Evolutionary conservation across 805 yeast species (phyloP).

Genomic region (Scheffersomyces spartinae): DNA sequence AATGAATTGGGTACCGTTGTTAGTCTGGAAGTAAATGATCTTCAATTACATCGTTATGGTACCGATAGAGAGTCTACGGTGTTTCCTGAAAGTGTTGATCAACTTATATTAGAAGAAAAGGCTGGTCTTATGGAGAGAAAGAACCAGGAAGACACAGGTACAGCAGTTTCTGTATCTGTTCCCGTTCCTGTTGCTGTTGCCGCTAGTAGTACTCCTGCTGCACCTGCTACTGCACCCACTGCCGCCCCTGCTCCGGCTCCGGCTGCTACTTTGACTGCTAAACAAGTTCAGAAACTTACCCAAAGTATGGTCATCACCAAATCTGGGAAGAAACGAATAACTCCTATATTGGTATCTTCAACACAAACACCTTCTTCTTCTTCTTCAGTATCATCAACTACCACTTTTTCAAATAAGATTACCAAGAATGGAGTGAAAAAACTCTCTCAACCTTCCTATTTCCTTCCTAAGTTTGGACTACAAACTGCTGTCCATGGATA

Average conservation of each 20-base stretch:
- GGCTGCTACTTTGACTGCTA: constrained; percentile 5
- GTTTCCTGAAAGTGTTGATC: constrained; percentile 80
- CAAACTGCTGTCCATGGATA: constrained; percentile 52
- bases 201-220: constrained; percentile 1
- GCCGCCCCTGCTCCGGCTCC: not conserved
- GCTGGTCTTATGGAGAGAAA: constrained; percentile 28
- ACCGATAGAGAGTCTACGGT: constrained; percentile 75
- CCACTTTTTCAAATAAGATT: constrained; percentile 5
- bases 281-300: constrained; percentile 7
- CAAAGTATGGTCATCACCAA: constrained; percentile 55
- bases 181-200: not conserved
- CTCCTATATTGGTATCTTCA: constrained; percentile 51
- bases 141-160: constrained; percentile 9
- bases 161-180: not conserved
- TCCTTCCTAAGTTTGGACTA: constrained; percentile 52
- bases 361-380: not conserved
- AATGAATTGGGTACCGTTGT: constrained; percentile 50
- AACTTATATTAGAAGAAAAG: constrained; percentile 59
- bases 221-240: constrained; percentile 1
- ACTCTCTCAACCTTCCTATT: constrained; percentile 34
- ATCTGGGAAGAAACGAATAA: constrained; percentile 66
- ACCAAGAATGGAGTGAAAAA: constrained; percentile 13
- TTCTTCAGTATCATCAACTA: constrained; percentile 4
- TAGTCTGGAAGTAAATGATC: constrained; percentile 55
- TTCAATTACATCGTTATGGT: constrained; percentile 73